Evolutionary conservation across 1,284 basidiomycete genomes (phyloP), one percentile per base, ranked within the genome.

Genomic region (Xerocomus nothofagi): DNA sequence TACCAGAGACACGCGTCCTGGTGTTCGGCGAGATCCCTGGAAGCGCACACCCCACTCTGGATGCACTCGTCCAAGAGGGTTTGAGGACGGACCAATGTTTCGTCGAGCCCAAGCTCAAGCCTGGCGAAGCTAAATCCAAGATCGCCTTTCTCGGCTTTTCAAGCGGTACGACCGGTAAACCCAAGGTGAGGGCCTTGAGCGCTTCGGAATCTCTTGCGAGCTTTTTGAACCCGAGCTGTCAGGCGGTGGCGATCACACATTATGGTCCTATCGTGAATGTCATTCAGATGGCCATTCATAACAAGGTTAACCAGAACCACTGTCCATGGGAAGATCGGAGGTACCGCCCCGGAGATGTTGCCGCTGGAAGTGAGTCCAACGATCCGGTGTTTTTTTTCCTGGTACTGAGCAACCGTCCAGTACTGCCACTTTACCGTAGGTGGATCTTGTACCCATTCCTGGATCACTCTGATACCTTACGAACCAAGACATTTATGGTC

Each of bases 121-220:
- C 76, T 0, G 88, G 86, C 5, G 88, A 90, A 65, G 83, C 70
- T 20, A 81, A 75, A 67, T 82, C 77, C 12, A 91, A 86, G 60
- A 61, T 91, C 3, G 90, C 89, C 0, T 80, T 90, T 55, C 69
- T 90, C 43, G 82, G 76, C 56, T 90, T 91, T 64, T 88, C 86
- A 1, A 87, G 83, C 43, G 90, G 89, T 20, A 87, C 84, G 10
- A 87, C 84, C 0, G 72, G 72, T 6, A 76, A 76, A 40, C 82
- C 84, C 9, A 87, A 87, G 71, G 79, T 77, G 38, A 33, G 51
- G 2, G 24, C 0, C 7, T 9, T 17, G n/a, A 4, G 7, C 8
- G 8, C 17, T 10, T 37, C 5, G 9, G 32, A n/a, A 7, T 36
- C 2, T 3, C 1, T 27, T 27, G 29, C 10, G 8, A 20, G 32